Percentiles rank a stretch among this genome's conserved stretches.
Conservation (phyloP, 306 rosid species). For the Hippophae tibetana region DNA sequence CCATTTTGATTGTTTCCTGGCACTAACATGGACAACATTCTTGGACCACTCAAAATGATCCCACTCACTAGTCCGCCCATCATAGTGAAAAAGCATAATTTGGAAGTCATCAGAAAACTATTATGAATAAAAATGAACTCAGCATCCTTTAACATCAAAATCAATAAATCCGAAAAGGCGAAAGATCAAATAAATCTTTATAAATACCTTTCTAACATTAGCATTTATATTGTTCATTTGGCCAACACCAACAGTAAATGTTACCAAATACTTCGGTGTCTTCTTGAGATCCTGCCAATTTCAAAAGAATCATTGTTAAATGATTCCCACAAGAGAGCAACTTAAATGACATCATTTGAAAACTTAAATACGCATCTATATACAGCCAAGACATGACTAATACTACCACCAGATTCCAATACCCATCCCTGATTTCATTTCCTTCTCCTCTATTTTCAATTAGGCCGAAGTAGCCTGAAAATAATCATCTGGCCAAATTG, state of each 20-base stretch:
- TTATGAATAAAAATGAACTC: slow-evolving; percentile 19
- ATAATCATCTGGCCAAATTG: not conserved
- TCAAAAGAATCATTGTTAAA: slow-evolving; percentile 20
- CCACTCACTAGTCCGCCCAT: slow-evolving; percentile 87
- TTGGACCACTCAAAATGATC: slow-evolving; percentile 94
- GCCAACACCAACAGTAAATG: slow-evolving; percentile 84
- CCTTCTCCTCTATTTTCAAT: not conserved
- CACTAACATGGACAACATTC: slow-evolving; percentile 78
- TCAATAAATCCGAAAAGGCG: not conserved
- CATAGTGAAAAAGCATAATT: slow-evolving; percentile 97
- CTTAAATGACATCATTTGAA: not conserved
- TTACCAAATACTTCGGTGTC: slow-evolving; percentile 78
- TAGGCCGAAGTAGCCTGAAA: not conserved
- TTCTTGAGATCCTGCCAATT: slow-evolving; percentile 69
- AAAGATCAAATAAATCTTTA: slow-evolving; percentile 5
- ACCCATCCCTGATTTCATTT: not conserved
- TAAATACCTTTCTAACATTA: slow-evolving; percentile 64
- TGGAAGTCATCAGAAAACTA: slow-evolving; percentile 93
- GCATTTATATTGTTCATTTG: slow-evolving; percentile 79
- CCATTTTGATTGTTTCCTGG: slow-evolving; percentile 75
- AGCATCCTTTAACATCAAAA: slow-evolving; percentile 14
- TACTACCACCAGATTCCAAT: not conserved
- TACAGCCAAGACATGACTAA: not conserved
- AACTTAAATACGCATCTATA: slow-evolving; percentile 21
- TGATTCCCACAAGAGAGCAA: slow-evolving; percentile 15